A percentile compares a stretch with the other conserved stretches of the same genome.
Conservation (phyloP, 2,329 filamentous ascomycete species). For the Stemphylium lycopersici region DNA sequence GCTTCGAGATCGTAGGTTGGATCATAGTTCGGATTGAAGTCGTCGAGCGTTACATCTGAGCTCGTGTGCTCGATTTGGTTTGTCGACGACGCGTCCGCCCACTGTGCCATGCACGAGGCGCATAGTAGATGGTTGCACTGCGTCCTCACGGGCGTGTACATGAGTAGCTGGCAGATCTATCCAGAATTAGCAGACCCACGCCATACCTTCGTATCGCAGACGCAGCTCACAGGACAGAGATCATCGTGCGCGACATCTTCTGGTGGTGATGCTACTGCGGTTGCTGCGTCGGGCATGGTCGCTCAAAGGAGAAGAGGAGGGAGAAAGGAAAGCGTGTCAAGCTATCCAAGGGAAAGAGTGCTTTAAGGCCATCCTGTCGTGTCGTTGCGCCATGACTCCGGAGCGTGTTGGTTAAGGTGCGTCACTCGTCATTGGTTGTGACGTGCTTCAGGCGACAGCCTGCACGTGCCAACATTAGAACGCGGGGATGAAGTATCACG, state of each 20-base stretch:
- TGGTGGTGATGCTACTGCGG: not conserved
- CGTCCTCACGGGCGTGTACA: constrained; percentile 52
- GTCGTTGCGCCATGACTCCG: not conserved
- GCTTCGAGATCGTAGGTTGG: constrained; percentile 45
- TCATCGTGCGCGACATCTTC: constrained; percentile 49
- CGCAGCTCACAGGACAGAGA: constrained; percentile 46
- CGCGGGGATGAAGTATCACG: constrained; percentile 2
- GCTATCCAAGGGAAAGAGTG: not conserved
- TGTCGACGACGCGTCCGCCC: constrained; percentile 51
- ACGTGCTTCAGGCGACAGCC: constrained; percentile 11
- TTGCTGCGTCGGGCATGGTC: constrained; percentile 6
- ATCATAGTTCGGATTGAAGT: constrained; percentile 46
- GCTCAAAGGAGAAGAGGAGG: not conserved
- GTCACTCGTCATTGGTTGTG: constrained; percentile 4
- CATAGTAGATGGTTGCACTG: constrained; percentile 54
- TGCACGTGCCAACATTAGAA: not conserved
- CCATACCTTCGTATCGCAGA: not conserved
- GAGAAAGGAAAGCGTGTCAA: not conserved
- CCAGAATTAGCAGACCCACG: not conserved
- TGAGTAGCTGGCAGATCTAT: constrained; percentile 53
- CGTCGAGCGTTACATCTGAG: constrained; percentile 48
- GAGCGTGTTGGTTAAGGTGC: not conserved
- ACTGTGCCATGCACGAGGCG: constrained; percentile 54
- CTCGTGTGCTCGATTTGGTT: constrained; percentile 46
- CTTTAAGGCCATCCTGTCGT: not conserved